phyloP scores from a whole-genome alignment of 352 stramenopile species.

The Phytophthora tentaculata region DNA sequence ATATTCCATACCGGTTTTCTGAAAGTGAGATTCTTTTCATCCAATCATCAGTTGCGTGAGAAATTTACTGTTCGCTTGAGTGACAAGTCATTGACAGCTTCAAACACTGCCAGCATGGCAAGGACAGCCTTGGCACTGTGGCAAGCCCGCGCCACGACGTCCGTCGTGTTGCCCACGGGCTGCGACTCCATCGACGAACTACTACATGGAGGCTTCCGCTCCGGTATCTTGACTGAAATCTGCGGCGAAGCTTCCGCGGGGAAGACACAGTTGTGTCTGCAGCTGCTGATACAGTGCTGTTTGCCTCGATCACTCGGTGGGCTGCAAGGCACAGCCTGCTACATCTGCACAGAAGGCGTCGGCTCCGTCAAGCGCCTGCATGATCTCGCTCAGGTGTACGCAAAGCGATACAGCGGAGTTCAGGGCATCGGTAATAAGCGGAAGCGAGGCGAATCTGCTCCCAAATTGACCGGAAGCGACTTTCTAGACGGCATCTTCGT shows the following conservation, averaged over 20 bases:
- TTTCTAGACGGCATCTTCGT: slow-evolving; percentile 85
- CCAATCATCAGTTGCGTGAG: no score
- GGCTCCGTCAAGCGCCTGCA: slow-evolving; percentile 75
- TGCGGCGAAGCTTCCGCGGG: slow-evolving; percentile 76
- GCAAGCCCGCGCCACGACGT: slow-evolving; percentile 30
- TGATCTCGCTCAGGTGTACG: slow-evolving; percentile 64
- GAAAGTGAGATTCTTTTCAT: no score
- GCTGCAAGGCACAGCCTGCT: slow-evolving; percentile 69
- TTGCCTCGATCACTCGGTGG: slow-evolving; percentile 55
- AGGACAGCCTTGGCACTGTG: slow-evolving; percentile 59
- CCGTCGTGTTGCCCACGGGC: slow-evolving; percentile 52
- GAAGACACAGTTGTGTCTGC: slow-evolving; percentile 84
- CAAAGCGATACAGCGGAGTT: slow-evolving; percentile 42
- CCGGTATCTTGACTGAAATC: slow-evolving; percentile 73
- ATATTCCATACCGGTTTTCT: slow-evolving; percentile 1
- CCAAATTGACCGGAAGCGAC: slow-evolving; percentile 25
- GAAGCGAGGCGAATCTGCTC: slow-evolving; percentile 42
- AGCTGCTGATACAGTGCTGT: slow-evolving; percentile 75
- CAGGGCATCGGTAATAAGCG: slow-evolving; percentile 47
- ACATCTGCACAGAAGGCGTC: slow-evolving; percentile 83
- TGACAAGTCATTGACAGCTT: slow-evolving; percentile 16
- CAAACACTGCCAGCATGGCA: slow-evolving; percentile 11
- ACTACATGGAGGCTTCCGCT: slow-evolving; percentile 69
- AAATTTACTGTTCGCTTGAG: slow-evolving; percentile 2
- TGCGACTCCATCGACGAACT: slow-evolving; percentile 64